Base-by-base conservation (phyloP, 106 monocot genomes). In the Dendrobium chrysotoxum region DNA sequence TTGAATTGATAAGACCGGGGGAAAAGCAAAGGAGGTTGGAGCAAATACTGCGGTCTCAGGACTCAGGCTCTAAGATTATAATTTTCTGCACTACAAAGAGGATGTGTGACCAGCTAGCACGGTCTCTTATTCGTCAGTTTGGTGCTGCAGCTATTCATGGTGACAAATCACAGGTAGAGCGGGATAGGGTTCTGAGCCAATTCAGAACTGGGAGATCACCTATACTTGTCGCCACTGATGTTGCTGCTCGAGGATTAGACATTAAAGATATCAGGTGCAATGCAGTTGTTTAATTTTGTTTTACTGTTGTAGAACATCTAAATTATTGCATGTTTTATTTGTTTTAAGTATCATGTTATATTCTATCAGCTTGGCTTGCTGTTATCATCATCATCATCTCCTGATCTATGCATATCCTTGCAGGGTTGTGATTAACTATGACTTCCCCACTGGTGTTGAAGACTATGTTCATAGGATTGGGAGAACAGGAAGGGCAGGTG, bases 401-500 rank as follows among this genome's bases (percentile, higher is more conserved):
- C 11, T 71, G 71, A 15, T 28, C 8, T 15, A 31, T 71, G 71
- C 28, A 28, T 79, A 17, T 74, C 46, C 15, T 47, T 83, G 77
- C 88, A 96, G 96, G 90, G 87, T 93, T 16, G 96, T 96, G 54
- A 85, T 96, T 77, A 96, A 96, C 80, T 96, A 90, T 79, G 96
- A 96, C 50, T 96, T 96, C 75, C 96, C 96, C 25, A 96, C 96
- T 18, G 96, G 93, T 17, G 86, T 96, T 67, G 96, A 96, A 84
- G 96, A 96, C 76, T 96, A 93, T 79, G 96, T 96, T 38, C 96
- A 96, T 80, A 84, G 96, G 64, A 96, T 96, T 75, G 96, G 96
- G n/a, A 90, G 96, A 57, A 96, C 96, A 17, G 96, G 96, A 26
- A 85, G 96, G 77, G 96, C 96, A 10, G 96, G 96, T 76, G 96